A percentile compares a stretch with the other conserved stretches of the same genome.
phyloP scores from a whole-genome alignment of 164 flowering plant species.

The Berberis thunbergii region DNA sequence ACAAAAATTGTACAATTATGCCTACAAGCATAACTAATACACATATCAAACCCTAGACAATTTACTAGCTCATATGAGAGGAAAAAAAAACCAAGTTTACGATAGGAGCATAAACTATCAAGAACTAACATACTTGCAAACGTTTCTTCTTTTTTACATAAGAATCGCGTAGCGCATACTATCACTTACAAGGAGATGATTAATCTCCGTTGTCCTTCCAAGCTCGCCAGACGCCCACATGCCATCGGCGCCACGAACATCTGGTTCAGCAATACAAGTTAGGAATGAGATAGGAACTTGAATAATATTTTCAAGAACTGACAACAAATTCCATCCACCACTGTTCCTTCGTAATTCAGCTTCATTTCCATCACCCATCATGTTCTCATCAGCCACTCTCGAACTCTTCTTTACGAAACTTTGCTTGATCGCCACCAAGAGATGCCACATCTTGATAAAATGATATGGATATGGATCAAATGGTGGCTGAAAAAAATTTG shows the following conservation, averaged over 20 bases:
- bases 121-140: background rate
- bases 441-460: constrained; percentile 21
- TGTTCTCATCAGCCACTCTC: constrained; percentile 54
- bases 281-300: constrained; percentile 20
- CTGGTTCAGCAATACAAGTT: constrained; percentile 42
- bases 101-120: background rate
- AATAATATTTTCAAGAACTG: constrained; percentile 9
- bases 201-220: constrained; percentile 38
- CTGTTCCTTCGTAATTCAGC: background rate
- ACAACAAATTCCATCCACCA: constrained; percentile 8
- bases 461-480: background rate
- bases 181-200: constrained; percentile 63
- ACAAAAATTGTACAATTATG: no score
- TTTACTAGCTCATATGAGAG: no score
- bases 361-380: constrained; percentile 13
- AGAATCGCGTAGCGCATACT: constrained; percentile 65
- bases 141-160: constrained; percentile 22
- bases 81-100: no score
- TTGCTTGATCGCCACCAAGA: constrained; percentile 18
- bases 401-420: constrained; percentile 33
- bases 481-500: no score
- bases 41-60: no score
- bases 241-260: constrained; percentile 31
- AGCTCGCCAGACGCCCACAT: constrained; percentile 43
- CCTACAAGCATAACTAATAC: no score